Evolutionary conservation across 805 yeast species (phyloP), one percentile per base, ranked within the genome.

Genomic region (Candida peoriensis): DNA sequence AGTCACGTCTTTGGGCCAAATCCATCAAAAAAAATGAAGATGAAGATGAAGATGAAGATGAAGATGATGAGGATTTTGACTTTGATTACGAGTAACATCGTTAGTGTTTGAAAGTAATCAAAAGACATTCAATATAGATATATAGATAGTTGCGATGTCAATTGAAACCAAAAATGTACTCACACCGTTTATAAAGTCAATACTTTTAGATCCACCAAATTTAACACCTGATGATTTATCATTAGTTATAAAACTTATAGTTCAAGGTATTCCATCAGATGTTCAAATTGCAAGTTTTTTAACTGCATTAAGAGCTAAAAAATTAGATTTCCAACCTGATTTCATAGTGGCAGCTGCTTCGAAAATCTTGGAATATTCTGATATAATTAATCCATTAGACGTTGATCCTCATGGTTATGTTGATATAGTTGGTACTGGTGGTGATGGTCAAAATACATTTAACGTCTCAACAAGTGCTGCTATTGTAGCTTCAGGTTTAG

Each of bases 381-480:
- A 70, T 32, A 46, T 65, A 2, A 72, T 86, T n/a, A 63, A 69
- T 8, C 55, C 68, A 3, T 49, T 60, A 7, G 46, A 52, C 2
- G 71, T 74, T 11, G 73, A 71, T 25, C 48, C 61, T 1, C 59
- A 57, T 1, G 82, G 82, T 0, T 81, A 72, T 46, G 68, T 81
- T 6, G 99, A 93, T 57, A 85, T 93, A 20, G 99, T 93, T 6
- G 99, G 99, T 2, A 93, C 99, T 0, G 99, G 99, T 19, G 99
- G 99, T 12, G 99, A 93, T 55, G 96, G 96, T 2, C 96, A 93
- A 54, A 82, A 93, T 55, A 93, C 99, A 1, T 93, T 93, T 64
- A 93, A 93, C 49, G 98, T 93, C 3, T 82, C 95, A 12, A 93
- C 98, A 0, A 85, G 97, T 3, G 70, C 96, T 2, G 97, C 97